Conservation (phyloP, 2,329 filamentous ascomycete species). For the Neonectria ditissima region DNA sequence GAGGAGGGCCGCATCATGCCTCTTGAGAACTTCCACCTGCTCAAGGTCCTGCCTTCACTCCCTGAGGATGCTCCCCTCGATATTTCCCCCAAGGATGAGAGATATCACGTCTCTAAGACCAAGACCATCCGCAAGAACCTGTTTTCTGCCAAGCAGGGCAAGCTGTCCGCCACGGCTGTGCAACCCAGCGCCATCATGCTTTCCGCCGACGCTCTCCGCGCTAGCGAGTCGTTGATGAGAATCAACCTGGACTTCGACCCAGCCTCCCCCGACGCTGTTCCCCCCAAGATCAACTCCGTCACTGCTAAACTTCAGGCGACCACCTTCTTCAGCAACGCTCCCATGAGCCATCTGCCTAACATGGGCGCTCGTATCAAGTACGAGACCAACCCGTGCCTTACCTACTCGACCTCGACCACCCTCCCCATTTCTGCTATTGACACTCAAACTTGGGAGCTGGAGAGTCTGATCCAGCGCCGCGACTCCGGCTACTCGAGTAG, state of each 20-base stretch:
- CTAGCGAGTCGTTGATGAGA: slow-evolving; percentile 56
- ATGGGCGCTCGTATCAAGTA: slow-evolving; percentile 58
- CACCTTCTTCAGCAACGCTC: slow-evolving; percentile 64
- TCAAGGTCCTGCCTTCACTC: slow-evolving; percentile 65
- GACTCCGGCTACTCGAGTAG: slow-evolving; percentile 66
- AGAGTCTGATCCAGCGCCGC: slow-evolving; percentile 52
- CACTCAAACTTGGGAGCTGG: slow-evolving; percentile 57
- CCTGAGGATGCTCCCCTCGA: slow-evolving; percentile 64
- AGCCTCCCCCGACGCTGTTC: slow-evolving; percentile 53
- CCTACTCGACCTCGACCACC: slow-evolving; percentile 59
- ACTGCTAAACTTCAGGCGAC: slow-evolving; percentile 63
- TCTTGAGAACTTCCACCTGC: slow-evolving; percentile 56
- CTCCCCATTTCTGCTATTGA: slow-evolving; percentile 54
- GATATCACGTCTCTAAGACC: slow-evolving; percentile 62
- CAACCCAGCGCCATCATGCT: slow-evolving; percentile 64
- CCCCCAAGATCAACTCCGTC: slow-evolving; percentile 62
- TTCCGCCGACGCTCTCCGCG: slow-evolving; percentile 59
- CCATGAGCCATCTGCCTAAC: slow-evolving; percentile 62
- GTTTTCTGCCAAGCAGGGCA: slow-evolving; percentile 63
- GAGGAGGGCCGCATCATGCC: slow-evolving; percentile 47
- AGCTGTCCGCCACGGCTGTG: slow-evolving; percentile 57
- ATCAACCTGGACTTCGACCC: slow-evolving; percentile 63
- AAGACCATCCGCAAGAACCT: slow-evolving; percentile 67
- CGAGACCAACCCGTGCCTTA: slow-evolving; percentile 55
- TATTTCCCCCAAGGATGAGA: slow-evolving; percentile 59